Evolutionary conservation across 441 rosid genomes (phyloP).

Genomic region (Aquilaria agallochum): DNA sequence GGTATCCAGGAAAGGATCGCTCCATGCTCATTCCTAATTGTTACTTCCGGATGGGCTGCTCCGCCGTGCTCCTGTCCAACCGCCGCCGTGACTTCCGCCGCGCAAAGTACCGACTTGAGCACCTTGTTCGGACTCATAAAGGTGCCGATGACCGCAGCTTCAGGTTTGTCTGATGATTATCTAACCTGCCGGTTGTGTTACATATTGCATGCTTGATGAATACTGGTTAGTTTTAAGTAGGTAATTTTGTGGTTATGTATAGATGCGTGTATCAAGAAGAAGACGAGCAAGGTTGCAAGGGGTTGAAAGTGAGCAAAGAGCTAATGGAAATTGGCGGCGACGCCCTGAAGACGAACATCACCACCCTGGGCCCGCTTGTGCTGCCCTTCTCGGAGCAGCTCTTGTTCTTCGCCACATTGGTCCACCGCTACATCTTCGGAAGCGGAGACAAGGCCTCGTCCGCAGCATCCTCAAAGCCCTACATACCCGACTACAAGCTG

Average conservation of each 20-base stretch:
- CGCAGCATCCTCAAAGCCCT: conserved; percentile 49
- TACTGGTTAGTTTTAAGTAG: not conserved
- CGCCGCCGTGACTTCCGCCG: conserved; percentile 62
- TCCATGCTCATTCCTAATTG: conserved; percentile 92
- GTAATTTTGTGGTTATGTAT: conserved; percentile 4
- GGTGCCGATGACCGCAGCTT: conserved; percentile 93
- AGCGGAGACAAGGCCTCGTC: conserved; percentile 7
- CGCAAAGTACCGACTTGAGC: conserved; percentile 86
- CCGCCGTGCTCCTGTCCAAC: conserved; percentile 78
- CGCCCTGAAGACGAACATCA: conserved; percentile 87
- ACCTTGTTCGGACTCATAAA: conserved; percentile 82
- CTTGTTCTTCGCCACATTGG: conserved; percentile 60
- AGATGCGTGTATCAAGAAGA: conserved; percentile 88
- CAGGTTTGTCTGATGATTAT: conserved; percentile 39
- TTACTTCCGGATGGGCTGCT: conserved; percentile 83
- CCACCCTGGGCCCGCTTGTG: conserved; percentile 86
- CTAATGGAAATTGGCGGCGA: conserved; percentile 84
- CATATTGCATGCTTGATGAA: not conserved
- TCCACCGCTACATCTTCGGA: conserved; percentile 43
- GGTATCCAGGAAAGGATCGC: conserved; percentile 70
- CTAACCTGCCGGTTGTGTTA: not conserved
- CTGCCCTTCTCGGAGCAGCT: conserved; percentile 93
- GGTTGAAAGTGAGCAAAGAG: conserved; percentile 74
- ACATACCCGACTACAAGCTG: conserved; percentile 91
- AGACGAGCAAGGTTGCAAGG: conserved; percentile 69